These are phyloP conservation scores for Penicillium sp. DNA, from an alignment of 2,329 filamentous ascomycete species.

Conservation along the genomic window DNA sequence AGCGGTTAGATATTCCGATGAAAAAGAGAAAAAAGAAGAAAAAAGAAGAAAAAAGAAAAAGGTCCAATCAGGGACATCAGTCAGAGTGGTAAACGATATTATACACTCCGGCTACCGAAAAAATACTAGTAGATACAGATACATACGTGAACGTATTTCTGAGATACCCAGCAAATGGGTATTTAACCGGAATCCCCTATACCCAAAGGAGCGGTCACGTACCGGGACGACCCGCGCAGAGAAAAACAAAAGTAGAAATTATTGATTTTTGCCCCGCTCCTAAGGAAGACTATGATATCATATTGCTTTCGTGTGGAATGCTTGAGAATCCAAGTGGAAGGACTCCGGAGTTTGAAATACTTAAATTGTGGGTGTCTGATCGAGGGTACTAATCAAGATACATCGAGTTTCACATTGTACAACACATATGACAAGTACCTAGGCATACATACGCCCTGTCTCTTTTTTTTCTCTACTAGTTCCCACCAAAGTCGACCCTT, in stretches of 20 bases:
- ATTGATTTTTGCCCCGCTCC: neutral
- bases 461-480: neutral
- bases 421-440: neutral
- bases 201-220: conserved; percentile 6
- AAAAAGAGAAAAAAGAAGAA: neutral
- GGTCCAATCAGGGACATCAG: neutral
- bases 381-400: too few relatives aligned
- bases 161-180: neutral
- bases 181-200: neutral
- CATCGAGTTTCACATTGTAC: too few relatives aligned
- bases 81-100: neutral
- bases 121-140: neutral
- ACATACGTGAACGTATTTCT: neutral
- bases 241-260: neutral
- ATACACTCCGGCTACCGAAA: neutral
- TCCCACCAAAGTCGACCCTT: neutral
- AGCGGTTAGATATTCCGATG: neutral
- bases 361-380: neutral
- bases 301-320: neutral
- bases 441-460: neutral
- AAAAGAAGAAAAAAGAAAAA: neutral
- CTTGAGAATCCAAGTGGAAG: neutral
- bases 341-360: neutral
- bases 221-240: conserved; percentile 25
- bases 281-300: conserved; percentile 2